phyloP scores from a whole-genome alignment of 2,329 filamentous ascomycete species.

The Teratosphaeria pseudoeucalypti region DNA sequence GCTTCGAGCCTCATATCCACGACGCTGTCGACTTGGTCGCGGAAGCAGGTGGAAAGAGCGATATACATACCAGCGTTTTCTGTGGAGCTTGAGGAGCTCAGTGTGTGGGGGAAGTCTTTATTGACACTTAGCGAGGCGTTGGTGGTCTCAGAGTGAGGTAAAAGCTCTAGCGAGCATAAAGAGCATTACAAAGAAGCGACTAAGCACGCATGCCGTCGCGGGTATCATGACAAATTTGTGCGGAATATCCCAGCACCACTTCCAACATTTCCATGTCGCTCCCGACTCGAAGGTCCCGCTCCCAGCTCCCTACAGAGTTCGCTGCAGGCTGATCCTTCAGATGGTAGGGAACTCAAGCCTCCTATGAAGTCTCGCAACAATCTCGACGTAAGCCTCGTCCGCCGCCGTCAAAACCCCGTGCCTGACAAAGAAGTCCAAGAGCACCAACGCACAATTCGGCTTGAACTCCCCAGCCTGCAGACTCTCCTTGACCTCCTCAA shows the following conservation, averaged over 20 bases:
- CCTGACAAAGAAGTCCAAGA: slow-evolving; percentile 83
- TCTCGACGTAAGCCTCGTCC: slow-evolving; percentile 68
- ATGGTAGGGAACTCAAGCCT: slow-evolving; percentile 60
- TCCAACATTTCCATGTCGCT: background rate
- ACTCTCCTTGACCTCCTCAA: slow-evolving; percentile 64
- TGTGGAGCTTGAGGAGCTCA: slow-evolving; percentile 3
- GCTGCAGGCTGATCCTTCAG: background rate
- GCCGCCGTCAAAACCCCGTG: slow-evolving; percentile 73
- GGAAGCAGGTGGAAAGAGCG: background rate
- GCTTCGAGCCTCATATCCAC: background rate
- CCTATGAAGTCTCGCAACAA: slow-evolving; percentile 65
- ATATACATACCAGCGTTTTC: background rate
- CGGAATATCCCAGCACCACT: background rate
- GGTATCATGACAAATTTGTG: slow-evolving; percentile 14
- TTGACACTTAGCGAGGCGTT: slow-evolving; percentile 22
- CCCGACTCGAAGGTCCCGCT: background rate
- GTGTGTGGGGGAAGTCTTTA: background rate
- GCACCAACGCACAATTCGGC: slow-evolving; percentile 75
- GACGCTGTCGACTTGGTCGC: background rate
- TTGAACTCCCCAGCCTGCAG: slow-evolving; percentile 72
- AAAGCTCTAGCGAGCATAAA: background rate
- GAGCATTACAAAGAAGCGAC: background rate
- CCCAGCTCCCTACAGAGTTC: background rate
- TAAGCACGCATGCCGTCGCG: slow-evolving; percentile 9
- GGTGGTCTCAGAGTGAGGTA: slow-evolving; percentile 4